Conservation (phyloP, 257 asterid genomes). For the Ajuga chamaepitys region DNA sequence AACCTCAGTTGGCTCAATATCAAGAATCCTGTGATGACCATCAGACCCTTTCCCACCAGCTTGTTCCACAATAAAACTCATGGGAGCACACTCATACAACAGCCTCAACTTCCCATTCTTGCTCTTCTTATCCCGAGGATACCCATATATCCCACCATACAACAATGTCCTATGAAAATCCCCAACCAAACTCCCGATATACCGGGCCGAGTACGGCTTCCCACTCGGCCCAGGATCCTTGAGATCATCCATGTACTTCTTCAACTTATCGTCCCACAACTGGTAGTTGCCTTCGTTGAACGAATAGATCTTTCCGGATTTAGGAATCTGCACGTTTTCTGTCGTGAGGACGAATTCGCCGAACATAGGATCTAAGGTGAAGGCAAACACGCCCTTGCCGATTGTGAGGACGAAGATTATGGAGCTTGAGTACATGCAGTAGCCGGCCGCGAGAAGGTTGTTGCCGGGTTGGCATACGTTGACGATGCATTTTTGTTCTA, state of each 20-base stretch:
- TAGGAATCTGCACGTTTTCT: conserved; percentile 68
- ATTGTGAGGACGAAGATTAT: conserved; percentile 63
- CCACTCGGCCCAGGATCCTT: conserved; percentile 94
- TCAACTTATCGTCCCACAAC: conserved; percentile 79
- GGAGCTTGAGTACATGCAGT: conserved; percentile 97
- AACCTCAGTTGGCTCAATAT: conserved; percentile 84
- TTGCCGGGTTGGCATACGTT: conserved; percentile 88
- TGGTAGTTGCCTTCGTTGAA: conserved; percentile 94
- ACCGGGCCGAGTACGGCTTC: conserved; percentile 85
- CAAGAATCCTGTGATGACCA: conserved; percentile 69
- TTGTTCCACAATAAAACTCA: conserved; percentile 94
- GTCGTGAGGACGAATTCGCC: conserved; percentile 91
- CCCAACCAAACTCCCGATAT: conserved; percentile 90
- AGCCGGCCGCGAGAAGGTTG: conserved; percentile 90
- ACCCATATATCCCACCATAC: conserved; percentile 89
- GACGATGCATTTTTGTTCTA: conserved; percentile 54
- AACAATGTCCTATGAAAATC: conserved; percentile 77
- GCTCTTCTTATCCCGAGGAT: conserved; percentile 74
- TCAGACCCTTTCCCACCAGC: conserved; percentile 97
- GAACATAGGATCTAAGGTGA: conserved; percentile 79
- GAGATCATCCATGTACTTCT: conserved; percentile 77
- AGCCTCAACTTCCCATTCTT: conserved; percentile 89
- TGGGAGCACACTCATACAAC: conserved; percentile 93
- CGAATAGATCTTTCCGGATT: conserved; percentile 71
- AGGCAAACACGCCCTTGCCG: conserved; percentile 77